Conservation (phyloP, 495 filamentous ascomycete genomes). For the Aspergillus mulundensis region DNA sequence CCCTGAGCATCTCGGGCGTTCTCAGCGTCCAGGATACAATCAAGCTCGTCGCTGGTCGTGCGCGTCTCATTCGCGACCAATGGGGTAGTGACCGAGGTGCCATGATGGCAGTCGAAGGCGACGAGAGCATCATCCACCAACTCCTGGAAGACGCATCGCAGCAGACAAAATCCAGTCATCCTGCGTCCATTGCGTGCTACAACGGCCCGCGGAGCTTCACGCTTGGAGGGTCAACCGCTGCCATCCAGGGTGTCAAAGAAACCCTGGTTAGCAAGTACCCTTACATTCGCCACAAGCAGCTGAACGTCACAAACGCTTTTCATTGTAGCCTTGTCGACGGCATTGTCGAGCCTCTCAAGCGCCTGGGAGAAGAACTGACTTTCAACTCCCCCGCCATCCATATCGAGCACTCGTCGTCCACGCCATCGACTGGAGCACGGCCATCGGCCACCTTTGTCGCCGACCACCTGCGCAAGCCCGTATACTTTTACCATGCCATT, state of each 20-base stretch:
- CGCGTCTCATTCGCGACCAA: conserved; percentile 32
- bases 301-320: conserved; percentile 49
- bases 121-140: conserved; percentile 19
- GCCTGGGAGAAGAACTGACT: conserved; percentile 19
- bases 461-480: conserved; percentile 45
- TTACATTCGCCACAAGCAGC: conserved; percentile 32
- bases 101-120: conserved; percentile 47
- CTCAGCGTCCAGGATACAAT: conserved; percentile 34
- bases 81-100: conserved; percentile 45
- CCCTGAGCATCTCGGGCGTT: conserved; percentile 30
- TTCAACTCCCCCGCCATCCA: conserved; percentile 32
- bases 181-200: conserved; percentile 8
- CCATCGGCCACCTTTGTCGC: conserved; percentile 36
- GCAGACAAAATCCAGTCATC: neutral
- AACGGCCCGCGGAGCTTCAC: conserved; percentile 37
- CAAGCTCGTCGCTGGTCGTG: conserved; percentile 38
- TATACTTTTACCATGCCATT: conserved; percentile 47
- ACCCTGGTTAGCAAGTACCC: neutral
- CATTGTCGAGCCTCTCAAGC: conserved; percentile 25
- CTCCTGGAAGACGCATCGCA: conserved; percentile 3
- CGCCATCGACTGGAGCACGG: conserved; percentile 29
- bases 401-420: conserved; percentile 22
- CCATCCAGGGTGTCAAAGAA: conserved; percentile 23
- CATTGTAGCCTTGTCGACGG: conserved; percentile 44
- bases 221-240: conserved; percentile 35